A percentile compares a stretch with the other conserved stretches of the same genome.
Evolutionary conservation across 139 green algal genomes (phyloP).

Genomic region (Picochlorum sp.): DNA sequence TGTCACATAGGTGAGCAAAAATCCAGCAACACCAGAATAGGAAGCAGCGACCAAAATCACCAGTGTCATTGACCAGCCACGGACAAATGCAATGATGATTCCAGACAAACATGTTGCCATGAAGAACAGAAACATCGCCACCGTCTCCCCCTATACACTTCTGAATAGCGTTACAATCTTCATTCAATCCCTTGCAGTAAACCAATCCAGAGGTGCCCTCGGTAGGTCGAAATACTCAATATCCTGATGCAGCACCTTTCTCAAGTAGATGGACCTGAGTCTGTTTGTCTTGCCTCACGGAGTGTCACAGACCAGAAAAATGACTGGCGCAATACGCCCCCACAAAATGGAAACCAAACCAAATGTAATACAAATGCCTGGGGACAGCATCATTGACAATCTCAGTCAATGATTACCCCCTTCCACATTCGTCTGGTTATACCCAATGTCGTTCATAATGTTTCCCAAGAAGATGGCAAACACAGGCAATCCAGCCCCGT

Average conservation of each 20-base stretch:
- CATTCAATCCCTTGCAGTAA: constrained; percentile 65
- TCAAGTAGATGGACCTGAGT: constrained; percentile 42
- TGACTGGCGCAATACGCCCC: constrained; percentile 33
- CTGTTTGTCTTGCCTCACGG: constrained; percentile 22
- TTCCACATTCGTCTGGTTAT: neutral
- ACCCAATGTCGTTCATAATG: constrained; percentile 36
- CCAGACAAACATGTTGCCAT: constrained; percentile 27
- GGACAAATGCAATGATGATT: constrained; percentile 48
- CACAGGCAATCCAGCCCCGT: constrained; percentile 37
- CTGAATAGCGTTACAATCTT: constrained; percentile 56
- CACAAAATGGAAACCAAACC: constrained; percentile 38
- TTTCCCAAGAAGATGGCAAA: constrained; percentile 60
- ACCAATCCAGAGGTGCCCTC: constrained; percentile 41
- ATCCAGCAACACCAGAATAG: constrained; percentile 45
- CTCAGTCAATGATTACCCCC: neutral
- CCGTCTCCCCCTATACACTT: constrained; percentile 48
- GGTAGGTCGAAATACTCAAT: constrained; percentile 76
- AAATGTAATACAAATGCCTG: no score
- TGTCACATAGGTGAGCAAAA: constrained; percentile 37
- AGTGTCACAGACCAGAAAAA: constrained; percentile 31
- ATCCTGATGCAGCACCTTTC: constrained; percentile 68
- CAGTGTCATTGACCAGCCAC: constrained; percentile 68
- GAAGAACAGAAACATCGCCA: constrained; percentile 28
- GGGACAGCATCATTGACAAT: constrained; percentile 20
- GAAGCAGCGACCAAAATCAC: constrained; percentile 61